phyloP scores from a whole-genome alignment of 495 filamentous ascomycete species.

The Podospora fimiseda region DNA sequence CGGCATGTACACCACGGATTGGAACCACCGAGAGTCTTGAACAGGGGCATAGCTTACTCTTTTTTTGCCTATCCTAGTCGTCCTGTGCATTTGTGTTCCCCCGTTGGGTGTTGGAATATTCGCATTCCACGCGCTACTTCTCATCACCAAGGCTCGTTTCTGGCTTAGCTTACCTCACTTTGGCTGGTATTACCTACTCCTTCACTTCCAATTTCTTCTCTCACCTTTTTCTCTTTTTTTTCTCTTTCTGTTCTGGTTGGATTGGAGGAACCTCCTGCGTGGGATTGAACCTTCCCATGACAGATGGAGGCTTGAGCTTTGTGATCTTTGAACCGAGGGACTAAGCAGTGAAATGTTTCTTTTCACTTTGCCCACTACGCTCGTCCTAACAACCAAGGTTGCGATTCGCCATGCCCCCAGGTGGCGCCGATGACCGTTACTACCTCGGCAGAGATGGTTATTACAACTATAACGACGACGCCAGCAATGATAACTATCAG shows the following conservation, averaged over 20 bases:
- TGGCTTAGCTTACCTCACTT: not conserved
- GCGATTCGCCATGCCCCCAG: not conserved
- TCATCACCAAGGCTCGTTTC: not conserved
- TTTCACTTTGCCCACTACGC: not conserved
- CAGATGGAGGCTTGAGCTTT: too few species aligned
- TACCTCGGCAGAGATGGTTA: slow-evolving; percentile 3
- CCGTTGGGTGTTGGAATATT: not conserved
- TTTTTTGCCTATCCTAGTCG: not conserved
- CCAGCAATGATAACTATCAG: not conserved
- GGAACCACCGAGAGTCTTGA: not conserved
- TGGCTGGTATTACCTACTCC: not conserved
- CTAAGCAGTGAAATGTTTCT: not conserved
- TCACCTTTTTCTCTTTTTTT: not conserved
- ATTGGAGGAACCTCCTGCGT: not conserved
- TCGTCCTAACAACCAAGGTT: not conserved
- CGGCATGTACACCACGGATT: not conserved
- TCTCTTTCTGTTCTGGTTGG: not conserved
- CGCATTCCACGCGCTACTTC: not conserved
- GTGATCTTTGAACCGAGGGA: not conserved
- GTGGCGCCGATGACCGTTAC: slow-evolving; percentile 1
- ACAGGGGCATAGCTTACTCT: not conserved
- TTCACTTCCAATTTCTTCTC: not conserved
- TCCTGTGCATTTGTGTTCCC: not conserved
- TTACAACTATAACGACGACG: not conserved
- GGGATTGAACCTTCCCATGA: not conserved